Base-by-base conservation (phyloP, 352 stramenopile genomes). In the Pythium phragmiticola region DNA sequence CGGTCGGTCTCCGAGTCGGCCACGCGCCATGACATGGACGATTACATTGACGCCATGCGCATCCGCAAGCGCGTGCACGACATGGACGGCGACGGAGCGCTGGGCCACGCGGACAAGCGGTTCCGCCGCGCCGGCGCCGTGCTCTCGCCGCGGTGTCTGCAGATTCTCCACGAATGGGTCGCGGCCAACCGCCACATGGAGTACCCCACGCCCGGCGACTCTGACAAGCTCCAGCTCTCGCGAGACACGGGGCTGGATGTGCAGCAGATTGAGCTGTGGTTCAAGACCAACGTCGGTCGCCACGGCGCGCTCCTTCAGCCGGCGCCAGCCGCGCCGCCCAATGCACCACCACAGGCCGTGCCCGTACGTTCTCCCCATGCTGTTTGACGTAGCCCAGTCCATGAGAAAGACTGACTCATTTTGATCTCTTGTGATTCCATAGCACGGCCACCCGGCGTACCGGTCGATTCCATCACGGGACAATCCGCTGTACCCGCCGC, bases 141-240 rank as follows among this genome's bases (percentile, higher is more conserved):
- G 47, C 73, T 84, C 64, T 89, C 83, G n/a, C 83, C 85, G 1
- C 83, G 80, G 36, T 82, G 76, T 47, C 72, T 89, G 30, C 87
- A 92, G 56, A 81, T 91, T 46, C 68, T 95, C 14, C 85, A 93
- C 51, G 81, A 93, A 54, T 93, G 84, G 84, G 82, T 90, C n/a
- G 76, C 69, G 19, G 65, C 73, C 9, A 83, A 88, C 43, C 60
- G 72, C 5, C 79, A 87, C 56, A 73, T 81, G 49, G 79, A 93
- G 50, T 89, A 81, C 56, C 79, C 80, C 6, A 80, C 86, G 54
- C 82, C 81, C 6, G 77, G 74, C 4, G 86, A 93, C 42, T 57
- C 68, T 0, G 86, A 93, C 68, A 88, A 87, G 64, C 63, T 89
- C 36, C 80, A 92, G 64, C 81, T 95, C 11, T 85, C 80, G 36